Evolutionary conservation across 1,284 basidiomycete genomes (phyloP).

Genomic region (Cryptococcus deneoformans): DNA sequence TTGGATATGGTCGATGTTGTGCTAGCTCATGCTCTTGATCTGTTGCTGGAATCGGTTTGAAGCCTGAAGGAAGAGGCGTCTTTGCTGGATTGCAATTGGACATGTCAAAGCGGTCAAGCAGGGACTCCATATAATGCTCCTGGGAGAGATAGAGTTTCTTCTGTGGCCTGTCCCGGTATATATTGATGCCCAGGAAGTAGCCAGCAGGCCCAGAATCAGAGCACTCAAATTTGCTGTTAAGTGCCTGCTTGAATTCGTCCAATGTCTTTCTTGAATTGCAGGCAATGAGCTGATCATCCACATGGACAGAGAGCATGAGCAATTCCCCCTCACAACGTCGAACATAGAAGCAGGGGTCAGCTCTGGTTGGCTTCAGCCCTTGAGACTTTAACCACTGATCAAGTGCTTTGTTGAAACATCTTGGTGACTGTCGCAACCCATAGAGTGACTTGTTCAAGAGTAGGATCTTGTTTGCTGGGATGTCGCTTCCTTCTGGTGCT

Average conservation of each 20-base stretch:
- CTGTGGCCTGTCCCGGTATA: conserved; percentile 7
- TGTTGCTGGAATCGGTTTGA: conserved; percentile 1
- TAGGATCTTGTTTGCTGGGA: too few relatives aligned
- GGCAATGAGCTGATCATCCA: conserved; percentile 21
- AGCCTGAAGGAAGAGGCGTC: neutral
- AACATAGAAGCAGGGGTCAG: conserved; percentile 7
- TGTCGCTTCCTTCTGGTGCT: too few relatives aligned
- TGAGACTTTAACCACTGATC: conserved; percentile 5
- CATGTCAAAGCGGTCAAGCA: conserved; percentile 23
- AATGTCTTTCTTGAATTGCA: conserved; percentile 8
- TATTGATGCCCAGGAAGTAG: conserved; percentile 26
- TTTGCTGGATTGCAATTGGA: conserved; percentile 4
- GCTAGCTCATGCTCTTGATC: conserved; percentile 8
- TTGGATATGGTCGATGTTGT: conserved; percentile 14
- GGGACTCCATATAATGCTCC: conserved; percentile 16
- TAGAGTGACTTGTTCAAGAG: too few relatives aligned
- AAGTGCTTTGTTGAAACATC: conserved; percentile 15
- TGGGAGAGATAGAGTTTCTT: conserved; percentile 16
- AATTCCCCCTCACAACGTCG: conserved; percentile 13
- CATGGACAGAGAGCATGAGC: conserved; percentile 14
- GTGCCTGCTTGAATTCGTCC: conserved; percentile 16
- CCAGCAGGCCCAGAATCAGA: conserved; percentile 14
- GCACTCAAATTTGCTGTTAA: conserved; percentile 22
- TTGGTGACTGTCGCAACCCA: conserved; percentile 8
- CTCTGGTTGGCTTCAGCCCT: conserved; percentile 3